Evolutionary conservation across 768 basidiomycete species (phyloP), one percentile per base, ranked within the genome.

Genomic region (Calocera viscosa): DNA sequence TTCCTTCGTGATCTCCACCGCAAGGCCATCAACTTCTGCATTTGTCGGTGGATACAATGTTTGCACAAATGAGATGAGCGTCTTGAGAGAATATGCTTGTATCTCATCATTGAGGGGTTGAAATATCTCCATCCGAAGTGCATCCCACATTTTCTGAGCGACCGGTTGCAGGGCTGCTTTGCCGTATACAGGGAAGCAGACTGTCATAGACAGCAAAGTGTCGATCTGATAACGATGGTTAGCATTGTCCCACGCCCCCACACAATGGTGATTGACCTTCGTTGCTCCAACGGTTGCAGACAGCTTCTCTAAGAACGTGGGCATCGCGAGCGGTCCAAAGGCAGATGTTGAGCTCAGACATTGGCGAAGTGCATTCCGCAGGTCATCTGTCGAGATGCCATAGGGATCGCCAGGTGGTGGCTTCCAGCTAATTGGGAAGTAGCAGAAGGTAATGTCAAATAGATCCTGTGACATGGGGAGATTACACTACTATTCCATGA

Each of bases 371-470:
- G 87, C 80, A 64, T 74, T 70, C 72, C 89, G 88, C 24, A 99
- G 82, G 73, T 98, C 90, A 34, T 94, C 91, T 0, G 90, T 80
- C 1, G 87, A 89, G 68, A 99, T 94, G 2, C 89, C 89, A 74
- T 95, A 94, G 19, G 92, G 93, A 73, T 98, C 94, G 71, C 93
- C 87, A 0, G 92, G 89, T 19, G 94, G 92, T 10, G 95, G 93
- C 67, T 89, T 83, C 78, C 96, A 99, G 0, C 93, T 91, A 66
- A 99, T 98, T 0, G 96, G 96, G 77, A 97, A 99, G 75, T 99
- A 99, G 75, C 96, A 98, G 75, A 94, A 98, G 0, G 88, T 90
- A 74, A 97, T 87, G 72, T 97, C 91, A 78, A 95, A 98, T 63
- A 98, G 79, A 64, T 87, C 84, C 93, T 97, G 71, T 26, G 30